phyloP scores from a whole-genome alignment of 129 eudicot species.

The Erigeron canadensis region DNA sequence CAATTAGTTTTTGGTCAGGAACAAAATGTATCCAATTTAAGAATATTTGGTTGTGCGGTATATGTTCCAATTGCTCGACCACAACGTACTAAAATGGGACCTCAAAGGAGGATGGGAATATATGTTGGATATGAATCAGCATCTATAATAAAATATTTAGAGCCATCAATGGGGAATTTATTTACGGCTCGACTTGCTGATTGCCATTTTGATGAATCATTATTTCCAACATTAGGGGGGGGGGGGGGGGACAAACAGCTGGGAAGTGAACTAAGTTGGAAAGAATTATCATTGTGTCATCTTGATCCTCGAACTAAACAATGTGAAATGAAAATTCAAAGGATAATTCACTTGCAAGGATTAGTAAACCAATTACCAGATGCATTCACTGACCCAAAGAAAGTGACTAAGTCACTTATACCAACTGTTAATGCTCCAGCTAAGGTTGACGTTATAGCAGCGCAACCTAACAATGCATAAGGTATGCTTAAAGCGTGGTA shows the following conservation, averaged over 20 bases:
- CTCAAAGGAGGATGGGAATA: conserved; percentile 1
- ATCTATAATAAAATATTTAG: background rate
- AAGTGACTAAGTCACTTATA: background rate
- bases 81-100: background rate
- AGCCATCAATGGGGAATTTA: background rate
- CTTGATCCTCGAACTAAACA: background rate
- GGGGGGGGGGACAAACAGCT: too few relatives aligned
- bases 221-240: too few relatives aligned
- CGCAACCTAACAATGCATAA: background rate
- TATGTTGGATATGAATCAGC: background rate
- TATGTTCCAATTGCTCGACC: background rate
- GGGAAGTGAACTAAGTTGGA: too few relatives aligned
- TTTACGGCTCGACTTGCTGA: background rate
- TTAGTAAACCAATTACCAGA: conserved; percentile 30
- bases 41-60: background rate
- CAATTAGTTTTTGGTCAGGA: background rate
- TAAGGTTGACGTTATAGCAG: background rate
- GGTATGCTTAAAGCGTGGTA: conserved; percentile 12
- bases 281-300: background rate
- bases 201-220: background rate
- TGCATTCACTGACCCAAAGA: conserved; percentile 15
- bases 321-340: conserved; percentile 27
- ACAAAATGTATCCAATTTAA: background rate
- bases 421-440: conserved; percentile 15
- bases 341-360: conserved; percentile 20